Evolutionary conservation across 257 asterid genomes (phyloP), one percentile per base, ranked within the genome.

Genomic region (Jasminum sambac): DNA sequence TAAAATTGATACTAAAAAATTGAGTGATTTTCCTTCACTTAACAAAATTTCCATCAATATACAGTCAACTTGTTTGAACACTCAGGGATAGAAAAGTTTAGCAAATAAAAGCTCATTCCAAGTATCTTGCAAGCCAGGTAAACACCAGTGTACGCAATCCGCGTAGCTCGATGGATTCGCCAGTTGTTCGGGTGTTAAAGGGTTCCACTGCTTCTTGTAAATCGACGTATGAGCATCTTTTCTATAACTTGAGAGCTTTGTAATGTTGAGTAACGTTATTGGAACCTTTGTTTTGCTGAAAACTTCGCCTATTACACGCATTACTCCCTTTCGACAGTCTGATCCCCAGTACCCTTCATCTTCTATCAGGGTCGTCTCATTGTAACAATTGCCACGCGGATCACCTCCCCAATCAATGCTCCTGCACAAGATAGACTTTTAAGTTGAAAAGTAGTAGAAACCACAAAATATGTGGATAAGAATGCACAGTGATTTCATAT

Each of bases 181-280:
- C 1, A 76, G 21, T 71, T 81, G 83, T 64, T 84, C 80, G 0
- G 75, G 72, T 2, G 86, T 84, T 13, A 84, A 63, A 12, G 75
- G 84, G 59, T 62, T 74, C 86, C 86, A 84, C 55, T 84, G 89
- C 34, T 81, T 81, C 70, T 79, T 84, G 85, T 79, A 81, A 55
- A 84, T 79, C 12, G 86, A 84, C 0, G 86, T 84, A 40, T 84
- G 89, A 0, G 86, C 89, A 48, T 81, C 89, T 43, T 79, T 84
- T 44, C 86, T 50, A 3, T 77, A 72, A 41, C 72, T 74, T 0
- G 84, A 84, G 19, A 81, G 89, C 40, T 70, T 79, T 8, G 85
- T 84, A 63, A 84, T 81, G 71, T 84, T 84, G 42, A 81, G 80
- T 40, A 84, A 71, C 0, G 82, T 74, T 16, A 84, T 75, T 14